These are phyloP conservation scores for Verticillium zaregamsianum DNA, from an alignment of 2,329 filamentous ascomycete species.

Conservation along the genomic window DNA sequence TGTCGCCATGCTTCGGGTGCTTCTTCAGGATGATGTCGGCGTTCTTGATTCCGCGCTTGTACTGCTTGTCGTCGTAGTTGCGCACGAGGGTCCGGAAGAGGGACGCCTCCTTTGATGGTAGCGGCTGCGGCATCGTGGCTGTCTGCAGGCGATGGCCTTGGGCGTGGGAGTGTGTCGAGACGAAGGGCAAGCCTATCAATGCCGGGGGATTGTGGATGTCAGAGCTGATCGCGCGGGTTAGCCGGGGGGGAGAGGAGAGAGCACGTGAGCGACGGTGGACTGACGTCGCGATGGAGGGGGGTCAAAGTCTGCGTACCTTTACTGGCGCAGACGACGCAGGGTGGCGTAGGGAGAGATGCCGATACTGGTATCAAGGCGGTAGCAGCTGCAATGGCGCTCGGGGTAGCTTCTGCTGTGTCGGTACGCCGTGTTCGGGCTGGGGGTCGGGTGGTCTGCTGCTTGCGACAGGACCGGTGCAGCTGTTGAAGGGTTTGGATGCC, in stretches of 20 bases:
- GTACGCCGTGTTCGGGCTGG: background rate
- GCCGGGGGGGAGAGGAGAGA: background rate
- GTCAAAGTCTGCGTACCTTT: background rate
- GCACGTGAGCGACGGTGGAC: background rate
- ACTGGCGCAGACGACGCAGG: background rate
- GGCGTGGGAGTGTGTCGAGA: background rate
- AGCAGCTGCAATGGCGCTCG: background rate
- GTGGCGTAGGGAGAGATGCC: background rate
- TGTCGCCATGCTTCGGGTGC: slow-evolving; percentile 93
- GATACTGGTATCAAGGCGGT: background rate
- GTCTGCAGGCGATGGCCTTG: background rate
- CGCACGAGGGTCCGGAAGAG: slow-evolving; percentile 94
- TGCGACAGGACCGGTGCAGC: background rate
- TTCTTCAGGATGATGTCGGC: slow-evolving; percentile 97
- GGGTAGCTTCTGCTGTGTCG: background rate
- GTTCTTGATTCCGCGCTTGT: slow-evolving; percentile 89
- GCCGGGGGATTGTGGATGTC: background rate
- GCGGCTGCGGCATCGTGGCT: slow-evolving; percentile 60
- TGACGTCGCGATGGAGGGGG: background rate
- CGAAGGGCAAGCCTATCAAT: background rate
- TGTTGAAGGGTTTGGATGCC: background rate
- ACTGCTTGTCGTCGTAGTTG: slow-evolving; percentile 97
- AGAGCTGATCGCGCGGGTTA: background rate
- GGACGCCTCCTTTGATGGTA: slow-evolving; percentile 83
- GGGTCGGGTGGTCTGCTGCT: background rate